Evolutionary conservation across 495 filamentous ascomycete species (phyloP).

Genomic region (Trichoderma gamsii): DNA sequence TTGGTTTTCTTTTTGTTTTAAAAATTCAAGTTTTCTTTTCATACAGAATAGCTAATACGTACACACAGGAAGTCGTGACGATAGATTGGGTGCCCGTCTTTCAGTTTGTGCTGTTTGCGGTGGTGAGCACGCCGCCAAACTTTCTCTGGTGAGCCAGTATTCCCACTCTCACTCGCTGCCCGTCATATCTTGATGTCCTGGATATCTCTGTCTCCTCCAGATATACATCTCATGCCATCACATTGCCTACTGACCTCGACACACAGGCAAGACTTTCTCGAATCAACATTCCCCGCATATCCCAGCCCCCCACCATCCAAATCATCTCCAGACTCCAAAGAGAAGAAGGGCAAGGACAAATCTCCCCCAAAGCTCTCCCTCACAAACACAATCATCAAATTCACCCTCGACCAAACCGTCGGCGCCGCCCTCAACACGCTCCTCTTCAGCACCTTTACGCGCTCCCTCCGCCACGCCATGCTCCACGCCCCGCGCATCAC

Average conservation of each 20-base stretch:
- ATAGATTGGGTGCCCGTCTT: slow-evolving; percentile 60
- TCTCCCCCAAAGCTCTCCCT: slow-evolving; percentile 50
- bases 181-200: not conserved
- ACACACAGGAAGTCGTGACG: slow-evolving; percentile 39
- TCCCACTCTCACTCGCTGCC: slow-evolving; percentile 12
- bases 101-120: slow-evolving; percentile 71
- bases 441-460: slow-evolving; percentile 53
- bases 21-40: not conserved
- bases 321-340: slow-evolving; percentile 29
- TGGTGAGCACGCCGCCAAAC: slow-evolving; percentile 77
- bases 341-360: slow-evolving; percentile 20
- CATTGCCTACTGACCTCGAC: too few relatives aligned
- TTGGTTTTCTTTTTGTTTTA: slow-evolving; percentile 1
- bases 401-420: slow-evolving; percentile 74
- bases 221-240: not conserved
- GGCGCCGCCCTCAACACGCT: slow-evolving; percentile 72
- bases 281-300: slow-evolving; percentile 42
- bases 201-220: not conserved
- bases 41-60: not conserved
- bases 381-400: slow-evolving; percentile 71
- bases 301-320: slow-evolving; percentile 21
- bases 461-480: slow-evolving; percentile 37
- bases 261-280: slow-evolving; percentile 45
- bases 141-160: slow-evolving; percentile 67
- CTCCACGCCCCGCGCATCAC: slow-evolving; percentile 22